Conservation (phyloP, 1,284 basidiomycete genomes). For the Apiotrichum veenhuisii region DNA sequence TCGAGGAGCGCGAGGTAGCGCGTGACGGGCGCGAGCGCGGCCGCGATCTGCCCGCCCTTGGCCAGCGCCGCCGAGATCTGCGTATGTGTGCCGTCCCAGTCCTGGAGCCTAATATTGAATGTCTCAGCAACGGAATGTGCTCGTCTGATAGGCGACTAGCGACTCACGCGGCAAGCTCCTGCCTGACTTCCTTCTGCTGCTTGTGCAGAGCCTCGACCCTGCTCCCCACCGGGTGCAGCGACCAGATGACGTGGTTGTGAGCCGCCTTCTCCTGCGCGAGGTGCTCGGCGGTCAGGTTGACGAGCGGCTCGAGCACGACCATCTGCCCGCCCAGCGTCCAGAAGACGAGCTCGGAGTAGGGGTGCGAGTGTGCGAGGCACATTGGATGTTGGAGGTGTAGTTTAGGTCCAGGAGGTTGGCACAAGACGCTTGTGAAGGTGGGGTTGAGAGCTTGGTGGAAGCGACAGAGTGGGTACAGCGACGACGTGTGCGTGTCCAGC, state of each 20-base stretch:
- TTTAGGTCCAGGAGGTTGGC: too few species aligned
- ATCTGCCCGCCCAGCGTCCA: slow-evolving; percentile 1
- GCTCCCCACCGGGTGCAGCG: neutral
- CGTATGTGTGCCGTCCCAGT: neutral
- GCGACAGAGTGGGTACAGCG: too few species aligned
- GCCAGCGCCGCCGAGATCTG: neutral
- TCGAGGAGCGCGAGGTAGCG: neutral
- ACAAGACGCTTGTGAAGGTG: too few species aligned
- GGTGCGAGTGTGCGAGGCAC: neutral
- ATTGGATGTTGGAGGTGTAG: neutral
- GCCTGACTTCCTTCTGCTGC: neutral
- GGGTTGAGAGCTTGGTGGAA: too few species aligned
- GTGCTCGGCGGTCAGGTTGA: neutral
- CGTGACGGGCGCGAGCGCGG: neutral
- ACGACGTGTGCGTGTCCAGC: too few species aligned
- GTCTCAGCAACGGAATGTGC: too few species aligned
- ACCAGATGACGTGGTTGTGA: neutral
- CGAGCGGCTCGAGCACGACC: neutral
- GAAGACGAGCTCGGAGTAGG: neutral
- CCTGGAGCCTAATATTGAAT: neutral
- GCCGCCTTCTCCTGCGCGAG: neutral
- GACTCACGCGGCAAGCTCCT: neutral
- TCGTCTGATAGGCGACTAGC: neutral
- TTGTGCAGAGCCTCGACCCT: neutral
- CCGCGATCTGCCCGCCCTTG: neutral